Conservation (phyloP, 1,284 basidiomycete species). For the Moniliophthora roreri region DNA sequence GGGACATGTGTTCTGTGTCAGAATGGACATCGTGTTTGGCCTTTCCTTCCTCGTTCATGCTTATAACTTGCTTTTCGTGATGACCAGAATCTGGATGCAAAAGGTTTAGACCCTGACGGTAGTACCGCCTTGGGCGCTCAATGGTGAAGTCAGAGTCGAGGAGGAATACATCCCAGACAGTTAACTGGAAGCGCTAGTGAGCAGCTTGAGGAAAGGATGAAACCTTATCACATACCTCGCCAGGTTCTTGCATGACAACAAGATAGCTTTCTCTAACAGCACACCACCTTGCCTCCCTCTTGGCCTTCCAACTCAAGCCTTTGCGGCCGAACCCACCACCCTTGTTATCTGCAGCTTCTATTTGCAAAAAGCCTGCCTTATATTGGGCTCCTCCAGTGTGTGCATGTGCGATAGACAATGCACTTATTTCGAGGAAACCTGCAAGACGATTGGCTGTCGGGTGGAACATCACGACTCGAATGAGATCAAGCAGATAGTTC, state of each 20-base stretch:
- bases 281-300: slow-evolving; percentile 86
- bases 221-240: slow-evolving; percentile 62
- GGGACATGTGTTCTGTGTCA: slow-evolving; percentile 37
- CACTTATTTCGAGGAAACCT: slow-evolving; percentile 94
- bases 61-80: slow-evolving; percentile 22
- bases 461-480: slow-evolving; percentile 95
- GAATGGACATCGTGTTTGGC: slow-evolving; percentile 17
- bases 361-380: slow-evolving; percentile 85
- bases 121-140: slow-evolving; percentile 74
- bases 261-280: slow-evolving; percentile 93
- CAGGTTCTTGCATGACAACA: slow-evolving; percentile 85
- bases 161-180: slow-evolving; percentile 92
- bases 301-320: slow-evolving; percentile 64
- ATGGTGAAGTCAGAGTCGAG: slow-evolving; percentile 91
- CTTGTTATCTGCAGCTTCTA: slow-evolving; percentile 50
- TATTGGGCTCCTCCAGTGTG: slow-evolving; percentile 82
- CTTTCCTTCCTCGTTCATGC: slow-evolving; percentile 19
- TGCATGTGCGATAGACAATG: slow-evolving; percentile 83
- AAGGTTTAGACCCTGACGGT: slow-evolving; percentile 73
- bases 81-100: slow-evolving; percentile 40
- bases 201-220: neutral
- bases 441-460: slow-evolving; percentile 91
- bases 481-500: slow-evolving; percentile 87
- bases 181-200: slow-evolving; percentile 45
- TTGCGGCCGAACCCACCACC: slow-evolving; percentile 63